Evolutionary conservation across 441 rosid genomes (phyloP), one percentile per base, ranked within the genome.

Genomic region (Daphne laureola): DNA sequence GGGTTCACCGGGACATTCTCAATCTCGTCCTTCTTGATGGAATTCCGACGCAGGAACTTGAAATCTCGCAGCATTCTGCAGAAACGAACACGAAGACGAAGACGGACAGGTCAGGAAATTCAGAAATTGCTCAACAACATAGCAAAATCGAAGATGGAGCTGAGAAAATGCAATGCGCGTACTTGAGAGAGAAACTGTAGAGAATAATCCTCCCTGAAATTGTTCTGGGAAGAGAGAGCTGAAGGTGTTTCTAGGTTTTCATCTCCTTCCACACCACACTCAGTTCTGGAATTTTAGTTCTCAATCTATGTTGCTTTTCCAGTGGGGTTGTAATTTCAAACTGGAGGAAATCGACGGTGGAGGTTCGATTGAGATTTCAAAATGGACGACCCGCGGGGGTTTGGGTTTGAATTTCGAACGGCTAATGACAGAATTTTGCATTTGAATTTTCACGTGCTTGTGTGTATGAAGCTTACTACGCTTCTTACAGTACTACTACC

Each of bases 1-100:
- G 87, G 77, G 65, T 86, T 83, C 7, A 69, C 63, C 0, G 95
- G 90, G 8, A 90, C 71, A 58, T 94, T 90, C 73, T 90, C 96
- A 31, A 73, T 82, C 59, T 85, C 98, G 12, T 82, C 96, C 26
- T 54, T 62, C 62, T 78, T 79, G 54, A 66, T 76, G 3, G 84
- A 73, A 67, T 81, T 90, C 65, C 89, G 68, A 5, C 87, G 79
- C 51, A 77, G 66, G 66, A 79, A 71, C 59, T 82, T 90, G 46
- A 65, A 74, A 66, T 90, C 97, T 58, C 80, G 78, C 71, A 79
- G 54, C 98, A 94, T 94, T 54, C 83, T 73, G 38, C 7, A 7
- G 17, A 27, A 52, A 54, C 51, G 46, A 38, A 54, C 31, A 17
- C 54, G 60, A 21, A 4, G 25, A 12, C 12, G 5, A 18, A 8